Conservation (phyloP, 306 rosid species). For the Pyrus pyrifolia region DNA sequence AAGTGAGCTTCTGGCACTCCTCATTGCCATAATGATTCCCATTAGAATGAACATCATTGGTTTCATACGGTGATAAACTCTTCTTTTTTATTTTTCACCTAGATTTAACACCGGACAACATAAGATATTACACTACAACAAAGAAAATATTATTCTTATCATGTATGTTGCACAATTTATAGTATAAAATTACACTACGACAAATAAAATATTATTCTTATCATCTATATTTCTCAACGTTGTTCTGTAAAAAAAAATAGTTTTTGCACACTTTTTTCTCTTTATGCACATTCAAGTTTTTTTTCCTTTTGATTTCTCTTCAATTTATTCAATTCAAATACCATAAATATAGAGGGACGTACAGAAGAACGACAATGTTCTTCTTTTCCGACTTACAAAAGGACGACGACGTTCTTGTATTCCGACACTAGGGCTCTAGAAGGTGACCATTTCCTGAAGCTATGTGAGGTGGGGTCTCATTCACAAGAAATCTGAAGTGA, state of each 20-base stretch:
- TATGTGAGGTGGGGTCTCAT: conserved; percentile 16
- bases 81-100: background rate
- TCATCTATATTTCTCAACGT: background rate
- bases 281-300: background rate
- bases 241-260: background rate
- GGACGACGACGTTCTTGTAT: background rate
- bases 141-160: background rate
- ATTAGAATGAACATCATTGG: background rate
- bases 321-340: background rate
- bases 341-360: too few species aligned
- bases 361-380: background rate
- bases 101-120: background rate
- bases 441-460: background rate
- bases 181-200: background rate
- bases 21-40: background rate
- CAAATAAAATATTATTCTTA: too few species aligned
- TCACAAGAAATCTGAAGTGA: conserved; percentile 41
- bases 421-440: background rate
- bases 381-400: background rate
- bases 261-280: too few species aligned
- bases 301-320: background rate
- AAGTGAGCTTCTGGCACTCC: conserved; percentile 3
- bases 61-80: background rate
- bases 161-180: background rate
- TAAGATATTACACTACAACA: background rate